Percentiles rank a stretch among this genome's conserved stretches.
Conservation (phyloP, 495 filamentous ascomycete genomes). For the Penicillium chermesinum region DNA sequence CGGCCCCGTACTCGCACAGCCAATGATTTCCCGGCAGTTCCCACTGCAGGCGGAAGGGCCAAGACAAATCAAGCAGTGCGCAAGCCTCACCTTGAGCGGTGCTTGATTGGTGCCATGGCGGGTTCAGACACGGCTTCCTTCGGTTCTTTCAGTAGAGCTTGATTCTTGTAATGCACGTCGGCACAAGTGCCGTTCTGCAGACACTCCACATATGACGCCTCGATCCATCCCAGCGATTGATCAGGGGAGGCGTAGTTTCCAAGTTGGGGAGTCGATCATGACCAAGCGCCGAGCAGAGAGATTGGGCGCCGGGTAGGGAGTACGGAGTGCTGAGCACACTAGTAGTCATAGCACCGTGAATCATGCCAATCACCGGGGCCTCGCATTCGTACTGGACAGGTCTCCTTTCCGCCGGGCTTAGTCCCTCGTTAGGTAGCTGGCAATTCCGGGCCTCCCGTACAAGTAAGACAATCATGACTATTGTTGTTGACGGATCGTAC, state of each 20-base stretch:
- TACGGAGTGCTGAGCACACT: no score
- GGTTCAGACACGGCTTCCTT: background rate
- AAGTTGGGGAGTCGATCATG: constrained; percentile 12
- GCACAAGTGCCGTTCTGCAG: background rate
- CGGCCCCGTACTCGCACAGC: constrained; percentile 13
- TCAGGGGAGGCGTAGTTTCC: no score
- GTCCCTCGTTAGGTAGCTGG: no score
- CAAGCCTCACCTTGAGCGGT: background rate
- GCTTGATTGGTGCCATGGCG: background rate
- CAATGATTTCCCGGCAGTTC: constrained; percentile 3
- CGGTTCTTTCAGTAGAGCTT: background rate
- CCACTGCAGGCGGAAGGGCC: background rate
- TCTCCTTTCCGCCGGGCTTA: no score
- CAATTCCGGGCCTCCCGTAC: background rate
- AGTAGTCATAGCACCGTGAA: background rate
- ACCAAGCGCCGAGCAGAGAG: constrained; percentile 5
- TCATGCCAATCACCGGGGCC: background rate
- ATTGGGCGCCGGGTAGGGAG: no score
- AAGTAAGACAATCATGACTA: background rate
- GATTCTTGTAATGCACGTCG: background rate
- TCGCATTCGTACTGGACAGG: background rate
- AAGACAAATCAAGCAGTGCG: background rate
- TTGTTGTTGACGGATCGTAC: background rate
- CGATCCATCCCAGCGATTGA: no score
- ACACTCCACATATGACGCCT: no score